Evolutionary conservation across 345 rosid genomes (phyloP).

Genomic region (Acer campestre): DNA sequence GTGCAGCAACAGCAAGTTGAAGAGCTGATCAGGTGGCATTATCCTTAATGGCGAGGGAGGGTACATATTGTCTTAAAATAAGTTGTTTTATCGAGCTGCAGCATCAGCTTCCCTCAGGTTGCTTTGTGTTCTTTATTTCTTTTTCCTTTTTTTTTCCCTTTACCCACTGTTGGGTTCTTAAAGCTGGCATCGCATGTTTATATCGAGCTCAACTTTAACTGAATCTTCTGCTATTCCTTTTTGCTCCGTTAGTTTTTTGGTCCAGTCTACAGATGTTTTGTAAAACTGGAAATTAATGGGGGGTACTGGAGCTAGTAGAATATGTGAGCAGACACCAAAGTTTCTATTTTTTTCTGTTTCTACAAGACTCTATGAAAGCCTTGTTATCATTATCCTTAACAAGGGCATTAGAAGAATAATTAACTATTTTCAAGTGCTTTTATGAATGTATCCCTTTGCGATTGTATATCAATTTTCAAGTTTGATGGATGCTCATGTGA

Average conservation of each 20-base stretch:
- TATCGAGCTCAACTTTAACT: constrained; percentile 24
- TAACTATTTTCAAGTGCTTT: background rate
- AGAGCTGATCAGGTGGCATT: constrained; percentile 26
- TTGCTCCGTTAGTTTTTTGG: constrained; percentile 20
- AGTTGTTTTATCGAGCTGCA: constrained; percentile 42
- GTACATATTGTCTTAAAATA: constrained; percentile 36
- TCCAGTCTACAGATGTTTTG: constrained; percentile 22
- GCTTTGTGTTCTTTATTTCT: constrained; percentile 32
- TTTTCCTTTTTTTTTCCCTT: background rate
- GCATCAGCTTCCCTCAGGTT: constrained; percentile 41
- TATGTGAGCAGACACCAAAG: constrained; percentile 4
- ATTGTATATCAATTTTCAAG: background rate
- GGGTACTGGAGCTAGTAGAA: constrained; percentile 14
- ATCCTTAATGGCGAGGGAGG: constrained; percentile 27
- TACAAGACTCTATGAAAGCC: background rate
- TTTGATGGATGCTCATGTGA: constrained; percentile 10
- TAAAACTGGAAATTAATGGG: constrained; percentile 27
- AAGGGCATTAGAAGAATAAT: background rate
- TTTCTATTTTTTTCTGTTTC: constrained; percentile 7
- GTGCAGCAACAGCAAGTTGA: constrained; percentile 52
- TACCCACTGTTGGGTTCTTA: constrained; percentile 28
- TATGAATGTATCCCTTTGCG: background rate
- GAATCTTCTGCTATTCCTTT: constrained; percentile 14
- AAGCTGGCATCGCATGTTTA: constrained; percentile 24
- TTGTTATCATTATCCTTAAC: background rate